These are phyloP conservation scores for Fusarium brachygibbosum DNA, from an alignment of 2,329 filamentous ascomycete genomes.

Conservation along the genomic window DNA sequence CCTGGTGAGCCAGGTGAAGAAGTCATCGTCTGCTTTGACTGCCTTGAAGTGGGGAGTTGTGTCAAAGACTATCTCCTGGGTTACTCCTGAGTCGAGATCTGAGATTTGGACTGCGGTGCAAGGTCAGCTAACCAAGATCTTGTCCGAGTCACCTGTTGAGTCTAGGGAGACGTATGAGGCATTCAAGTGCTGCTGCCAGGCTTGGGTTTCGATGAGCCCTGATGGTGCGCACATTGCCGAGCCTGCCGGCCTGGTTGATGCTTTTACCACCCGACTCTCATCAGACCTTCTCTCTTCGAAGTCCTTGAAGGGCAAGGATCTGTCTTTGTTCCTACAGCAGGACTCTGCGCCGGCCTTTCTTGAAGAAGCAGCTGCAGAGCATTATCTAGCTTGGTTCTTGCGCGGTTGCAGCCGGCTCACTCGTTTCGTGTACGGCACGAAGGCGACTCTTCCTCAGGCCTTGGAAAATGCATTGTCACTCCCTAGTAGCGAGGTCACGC, in stretches of 20 bases:
- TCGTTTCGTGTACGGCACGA: constrained; percentile 48
- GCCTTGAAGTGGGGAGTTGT: constrained; percentile 60
- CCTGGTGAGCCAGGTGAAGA: constrained; percentile 50
- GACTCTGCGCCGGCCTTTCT: constrained; percentile 44
- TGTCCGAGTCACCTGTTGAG: constrained; percentile 52
- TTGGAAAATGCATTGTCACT: constrained; percentile 46
- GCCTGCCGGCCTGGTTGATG: constrained; percentile 51
- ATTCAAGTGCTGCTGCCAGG: constrained; percentile 56
- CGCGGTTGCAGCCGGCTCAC: constrained; percentile 52
- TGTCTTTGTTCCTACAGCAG: constrained; percentile 31
- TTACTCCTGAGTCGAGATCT: constrained; percentile 47
- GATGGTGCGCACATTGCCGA: constrained; percentile 52
- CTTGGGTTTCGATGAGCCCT: constrained; percentile 57
- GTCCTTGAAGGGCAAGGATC: constrained; percentile 43
- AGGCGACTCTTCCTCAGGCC: constrained; percentile 44
- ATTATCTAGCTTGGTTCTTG: constrained; percentile 55
- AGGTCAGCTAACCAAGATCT: constrained; percentile 51
- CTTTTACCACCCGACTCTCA: constrained; percentile 53
- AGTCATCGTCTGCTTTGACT: constrained; percentile 49
- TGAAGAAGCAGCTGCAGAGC: constrained; percentile 47
- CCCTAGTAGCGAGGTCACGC: constrained; percentile 26
- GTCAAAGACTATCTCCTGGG: constrained; percentile 55
- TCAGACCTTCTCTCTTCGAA: constrained; percentile 48
- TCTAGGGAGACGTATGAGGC: constrained; percentile 57
- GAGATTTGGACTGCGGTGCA: constrained; percentile 54